Evolutionary conservation across 148 eudicot species (phyloP).

Genomic region (Rhododendron simsii): DNA sequence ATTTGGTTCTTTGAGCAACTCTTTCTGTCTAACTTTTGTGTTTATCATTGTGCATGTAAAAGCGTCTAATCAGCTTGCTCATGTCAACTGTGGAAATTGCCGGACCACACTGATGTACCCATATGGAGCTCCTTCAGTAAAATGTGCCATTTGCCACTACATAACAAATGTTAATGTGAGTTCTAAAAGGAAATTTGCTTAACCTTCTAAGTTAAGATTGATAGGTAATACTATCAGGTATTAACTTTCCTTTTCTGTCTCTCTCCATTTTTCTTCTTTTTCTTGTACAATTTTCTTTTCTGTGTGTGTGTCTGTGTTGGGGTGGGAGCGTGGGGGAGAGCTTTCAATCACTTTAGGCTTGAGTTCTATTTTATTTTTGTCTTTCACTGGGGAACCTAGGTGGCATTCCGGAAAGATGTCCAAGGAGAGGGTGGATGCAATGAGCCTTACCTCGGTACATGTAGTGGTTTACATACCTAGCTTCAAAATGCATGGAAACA

Average conservation of each 20-base stretch:
- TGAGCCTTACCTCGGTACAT: background rate
- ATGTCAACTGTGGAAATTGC: slow-evolving; percentile 79
- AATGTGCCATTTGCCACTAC: slow-evolving; percentile 84
- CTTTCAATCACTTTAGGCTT: background rate
- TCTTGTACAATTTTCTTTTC: background rate
- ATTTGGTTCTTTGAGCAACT: background rate
- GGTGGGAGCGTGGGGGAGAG: background rate
- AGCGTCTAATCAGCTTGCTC: slow-evolving; percentile 64
- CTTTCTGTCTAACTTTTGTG: slow-evolving; percentile 5
- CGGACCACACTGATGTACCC: slow-evolving; percentile 78
- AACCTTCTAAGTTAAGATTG: background rate
- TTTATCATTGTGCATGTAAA: slow-evolving; percentile 12
- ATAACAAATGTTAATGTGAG: slow-evolving; percentile 76
- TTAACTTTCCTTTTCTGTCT: background rate
- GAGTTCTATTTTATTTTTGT: background rate
- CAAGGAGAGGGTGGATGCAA: background rate
- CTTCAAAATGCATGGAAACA: background rate
- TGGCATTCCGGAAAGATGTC: background rate
- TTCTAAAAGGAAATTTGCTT: slow-evolving; percentile 17
- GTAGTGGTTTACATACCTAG: background rate
- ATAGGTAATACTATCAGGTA: background rate
- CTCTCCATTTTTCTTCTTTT: background rate
- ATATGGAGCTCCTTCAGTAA: slow-evolving; percentile 85
- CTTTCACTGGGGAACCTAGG: background rate
- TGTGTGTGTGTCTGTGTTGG: background rate